Evolutionary conservation across 2,329 filamentous ascomycete genomes (phyloP), one percentile per base, ranked within the genome.

Genomic region (Diaporthe humulicola): DNA sequence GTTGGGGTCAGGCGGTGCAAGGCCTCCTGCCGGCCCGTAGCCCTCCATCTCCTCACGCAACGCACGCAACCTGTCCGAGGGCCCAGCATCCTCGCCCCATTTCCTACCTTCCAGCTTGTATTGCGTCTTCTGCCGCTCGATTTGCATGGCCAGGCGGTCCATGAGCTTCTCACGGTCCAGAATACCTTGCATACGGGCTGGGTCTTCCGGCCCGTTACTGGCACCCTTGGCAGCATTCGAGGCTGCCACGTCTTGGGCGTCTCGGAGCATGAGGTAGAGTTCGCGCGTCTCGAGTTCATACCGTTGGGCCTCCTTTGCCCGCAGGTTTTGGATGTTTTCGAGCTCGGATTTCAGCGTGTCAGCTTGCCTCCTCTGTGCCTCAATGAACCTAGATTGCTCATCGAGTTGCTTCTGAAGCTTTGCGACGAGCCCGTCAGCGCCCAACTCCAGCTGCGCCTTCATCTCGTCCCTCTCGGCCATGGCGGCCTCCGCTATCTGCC

Each of bases 381-480:
- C 94, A 74, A 99, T 98, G 78, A 98, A 94, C 64, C 94, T 92
- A 30, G 93, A 88, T 83, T 98, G 97, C 82, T 98, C 97, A 60
- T 98, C 94, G n/a, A 98, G 86, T 84, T 98, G 95, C 83, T 93
- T 95, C 83, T 98, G 96, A 57, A 98, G 86, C 84, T 98, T 98
- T 67, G 93, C 94, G 58, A 99, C 96, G 64, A 99, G 86, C 3
- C 97, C 97, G 82, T 98, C 96, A 8, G 97, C 97, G 72, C 97
- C 97, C 69, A 98, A 87, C 80, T 98, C 96, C 73, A 98, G 88
- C 82, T 96, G 93, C 14, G 94, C 92, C 81, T 90, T 94, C 93
- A 98, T 94, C 86, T 98, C 96, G 89, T 98, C 97, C 58, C 97
- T 92, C 87, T 99, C 97, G 36, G 97, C 95, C 86, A 98, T 95